Conservation (phyloP, 1,139 yeast genomes). For the Suhomyces maxii region DNA sequence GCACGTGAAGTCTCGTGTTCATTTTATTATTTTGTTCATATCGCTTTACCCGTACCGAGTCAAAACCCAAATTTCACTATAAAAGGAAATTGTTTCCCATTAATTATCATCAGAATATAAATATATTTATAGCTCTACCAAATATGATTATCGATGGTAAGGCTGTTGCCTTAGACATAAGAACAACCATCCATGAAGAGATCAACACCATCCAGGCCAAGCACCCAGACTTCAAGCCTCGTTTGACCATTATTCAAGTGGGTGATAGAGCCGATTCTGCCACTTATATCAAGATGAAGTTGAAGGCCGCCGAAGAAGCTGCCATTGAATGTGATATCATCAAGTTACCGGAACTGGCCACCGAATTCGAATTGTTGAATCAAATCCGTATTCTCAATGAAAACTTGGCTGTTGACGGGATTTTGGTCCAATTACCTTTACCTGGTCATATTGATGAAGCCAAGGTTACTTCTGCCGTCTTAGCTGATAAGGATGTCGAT, state of each 20-base stretch:
- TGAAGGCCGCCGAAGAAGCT: slow-evolving; percentile 88
- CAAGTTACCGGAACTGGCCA: slow-evolving; percentile 61
- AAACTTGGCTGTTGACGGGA: slow-evolving; percentile 75
- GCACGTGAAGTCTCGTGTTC: not conserved
- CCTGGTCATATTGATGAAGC: slow-evolving; percentile 82
- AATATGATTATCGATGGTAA: slow-evolving; percentile 62
- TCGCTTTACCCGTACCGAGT: slow-evolving; percentile 11
- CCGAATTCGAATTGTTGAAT: slow-evolving; percentile 59
- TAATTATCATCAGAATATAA: not conserved
- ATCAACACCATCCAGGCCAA: slow-evolving; percentile 54
- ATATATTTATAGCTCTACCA: too few species aligned
- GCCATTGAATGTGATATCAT: slow-evolving; percentile 70
- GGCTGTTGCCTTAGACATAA: slow-evolving; percentile 59
- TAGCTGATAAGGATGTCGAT: slow-evolving; percentile 86
- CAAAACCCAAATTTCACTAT: slow-evolving; percentile 8
- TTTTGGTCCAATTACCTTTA: slow-evolving; percentile 87
- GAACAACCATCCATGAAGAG: slow-evolving; percentile 52
- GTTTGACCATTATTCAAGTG: slow-evolving; percentile 82
- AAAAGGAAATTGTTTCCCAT: slow-evolving; percentile 4
- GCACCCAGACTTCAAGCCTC: slow-evolving; percentile 69
- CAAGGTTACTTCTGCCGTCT: slow-evolving; percentile 73
- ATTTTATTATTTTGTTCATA: too few species aligned
- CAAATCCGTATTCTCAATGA: slow-evolving; percentile 65
- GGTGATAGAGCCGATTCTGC: slow-evolving; percentile 89
- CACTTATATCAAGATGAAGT: slow-evolving; percentile 93